These are phyloP conservation scores for Ceratorhiza oryzae-sativae DNA, from an alignment of 1,284 basidiomycete genomes.

Conservation along the genomic window DNA sequence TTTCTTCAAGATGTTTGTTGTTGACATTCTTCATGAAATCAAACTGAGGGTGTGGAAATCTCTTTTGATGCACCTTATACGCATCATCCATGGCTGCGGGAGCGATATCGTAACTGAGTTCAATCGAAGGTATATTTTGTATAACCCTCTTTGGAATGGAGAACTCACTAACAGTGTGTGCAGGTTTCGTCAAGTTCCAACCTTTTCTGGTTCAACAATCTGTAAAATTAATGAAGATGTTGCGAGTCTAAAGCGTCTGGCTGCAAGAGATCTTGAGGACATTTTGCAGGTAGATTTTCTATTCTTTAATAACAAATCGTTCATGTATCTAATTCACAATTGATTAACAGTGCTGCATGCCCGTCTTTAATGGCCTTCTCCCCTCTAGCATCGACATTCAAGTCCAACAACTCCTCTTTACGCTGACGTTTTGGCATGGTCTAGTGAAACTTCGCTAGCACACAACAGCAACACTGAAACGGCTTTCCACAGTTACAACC, in stretches of 20 bases:
- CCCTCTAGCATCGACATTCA: conserved; percentile 26
- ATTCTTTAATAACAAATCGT: neutral
- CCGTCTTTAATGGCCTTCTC: conserved; percentile 52
- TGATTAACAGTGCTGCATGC: conserved; percentile 49
- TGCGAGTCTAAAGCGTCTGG: conserved; percentile 33
- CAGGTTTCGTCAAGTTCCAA: conserved; percentile 38
- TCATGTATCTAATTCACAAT: neutral
- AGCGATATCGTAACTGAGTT: conserved; percentile 16
- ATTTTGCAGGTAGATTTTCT: conserved; percentile 10
- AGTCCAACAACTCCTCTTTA: neutral
- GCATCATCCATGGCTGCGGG: conserved; percentile 47
- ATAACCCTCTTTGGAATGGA: neutral
- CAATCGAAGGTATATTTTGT: conserved; percentile 19
- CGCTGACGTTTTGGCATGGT: neutral
- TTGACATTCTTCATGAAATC: conserved; percentile 53
- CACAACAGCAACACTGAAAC: neutral
- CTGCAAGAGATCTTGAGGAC: conserved; percentile 40
- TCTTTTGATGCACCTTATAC: conserved; percentile 51
- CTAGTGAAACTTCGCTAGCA: conserved; percentile 9
- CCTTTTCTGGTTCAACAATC: conserved; percentile 37
- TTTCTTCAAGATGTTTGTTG: conserved; percentile 20
- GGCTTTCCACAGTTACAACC: conserved; percentile 40
- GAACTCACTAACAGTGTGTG: neutral
- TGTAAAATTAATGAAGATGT: conserved; percentile 38
- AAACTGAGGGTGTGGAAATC: conserved; percentile 54